Evolutionary conservation across 495 filamentous ascomycete species (phyloP), one percentile per base, ranked within the genome.

Genomic region (Neurospora tetraspora): DNA sequence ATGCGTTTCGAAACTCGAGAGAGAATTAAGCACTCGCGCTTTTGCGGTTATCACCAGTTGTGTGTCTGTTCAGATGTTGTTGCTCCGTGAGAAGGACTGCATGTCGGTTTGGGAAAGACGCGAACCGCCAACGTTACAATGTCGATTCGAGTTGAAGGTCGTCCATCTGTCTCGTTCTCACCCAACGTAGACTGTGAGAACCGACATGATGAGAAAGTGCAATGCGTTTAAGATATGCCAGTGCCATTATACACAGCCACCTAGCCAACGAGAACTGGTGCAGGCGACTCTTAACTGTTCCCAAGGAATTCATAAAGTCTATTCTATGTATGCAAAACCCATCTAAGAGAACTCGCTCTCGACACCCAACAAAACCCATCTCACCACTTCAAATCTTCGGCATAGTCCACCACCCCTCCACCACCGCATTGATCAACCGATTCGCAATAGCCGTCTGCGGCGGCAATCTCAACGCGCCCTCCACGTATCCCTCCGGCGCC

Each of bases 371-470:
- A 53, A 6, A 5, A 42, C 1, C 4, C 39, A 42, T 42, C 39
- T 61, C 53, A 39, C 14, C 61, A 45, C 16, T 9, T 71, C 43
- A 86, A 9, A 86, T 86, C 79, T 80, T 86, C 0, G 84, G 73
- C 37, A 71, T 70, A 16, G 77, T 69, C 71, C 82, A 77, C 74
- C 80, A 84, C 34, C 83, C 84, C 12, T 83, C 80, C 5, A 85
- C 73, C 18, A 86, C 84, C 0, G 84, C 82, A 71, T 76, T 80
- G 39, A 86, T 87, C 79, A 94, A 80, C 77, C 92, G 90, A 74
- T 95, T 91, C 27, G 93, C 93, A 81, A 96, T 94, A 0, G 93
- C 93, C 39, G 92, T 94, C 71, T 85, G 79, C 16, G 92, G 91
- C 18, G 93, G 93, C 74, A 96, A 77, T 74, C 91, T 85, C 84